These are phyloP conservation scores for Mycena maculata DNA, from an alignment of 768 basidiomycete genomes.

Conservation along the genomic window DNA sequence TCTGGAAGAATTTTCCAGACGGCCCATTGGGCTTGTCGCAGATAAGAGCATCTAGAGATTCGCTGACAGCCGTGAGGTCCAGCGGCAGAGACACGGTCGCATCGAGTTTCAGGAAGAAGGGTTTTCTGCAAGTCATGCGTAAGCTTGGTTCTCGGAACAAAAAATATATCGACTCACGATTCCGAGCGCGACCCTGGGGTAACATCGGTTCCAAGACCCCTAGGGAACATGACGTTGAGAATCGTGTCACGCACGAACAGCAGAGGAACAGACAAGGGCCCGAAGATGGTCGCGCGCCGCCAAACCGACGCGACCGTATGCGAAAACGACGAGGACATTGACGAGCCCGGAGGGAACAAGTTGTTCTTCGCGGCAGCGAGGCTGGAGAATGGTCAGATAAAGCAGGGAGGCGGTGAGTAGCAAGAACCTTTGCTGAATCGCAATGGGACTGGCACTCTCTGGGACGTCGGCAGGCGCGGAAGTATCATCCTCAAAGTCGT, in stretches of 20 bases:
- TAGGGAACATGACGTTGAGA: constrained; percentile 34
- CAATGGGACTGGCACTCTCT: constrained; percentile 18
- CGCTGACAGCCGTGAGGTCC: constrained; percentile 52
- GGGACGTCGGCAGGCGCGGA: constrained; percentile 22
- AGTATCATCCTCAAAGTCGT: constrained; percentile 70
- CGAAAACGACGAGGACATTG: constrained; percentile 32
- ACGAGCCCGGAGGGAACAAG: constrained; percentile 55
- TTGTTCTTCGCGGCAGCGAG: constrained; percentile 57
- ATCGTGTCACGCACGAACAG: constrained; percentile 14
- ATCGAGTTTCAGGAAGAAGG: constrained; percentile 63
- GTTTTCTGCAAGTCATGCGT: constrained; percentile 22
- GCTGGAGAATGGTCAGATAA: constrained; percentile 40
- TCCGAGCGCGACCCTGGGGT: constrained; percentile 31
- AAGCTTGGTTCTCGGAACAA: neutral
- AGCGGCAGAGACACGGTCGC: constrained; percentile 63
- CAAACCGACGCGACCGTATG: constrained; percentile 42
- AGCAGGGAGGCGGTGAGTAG: neutral
- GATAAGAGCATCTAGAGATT: constrained; percentile 53
- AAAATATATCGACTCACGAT: constrained; percentile 42
- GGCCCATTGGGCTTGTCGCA: constrained; percentile 48
- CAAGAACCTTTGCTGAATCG: constrained; percentile 42
- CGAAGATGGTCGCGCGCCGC: constrained; percentile 73
- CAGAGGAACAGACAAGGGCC: constrained; percentile 63
- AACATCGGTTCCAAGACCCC: constrained; percentile 51
- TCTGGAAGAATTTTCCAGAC: constrained; percentile 72